A percentile compares a stretch with the other conserved stretches of the same genome.
Evolutionary conservation across 139 green algal genomes (phyloP).

Genomic region (Yamagishiella unicocca): DNA sequence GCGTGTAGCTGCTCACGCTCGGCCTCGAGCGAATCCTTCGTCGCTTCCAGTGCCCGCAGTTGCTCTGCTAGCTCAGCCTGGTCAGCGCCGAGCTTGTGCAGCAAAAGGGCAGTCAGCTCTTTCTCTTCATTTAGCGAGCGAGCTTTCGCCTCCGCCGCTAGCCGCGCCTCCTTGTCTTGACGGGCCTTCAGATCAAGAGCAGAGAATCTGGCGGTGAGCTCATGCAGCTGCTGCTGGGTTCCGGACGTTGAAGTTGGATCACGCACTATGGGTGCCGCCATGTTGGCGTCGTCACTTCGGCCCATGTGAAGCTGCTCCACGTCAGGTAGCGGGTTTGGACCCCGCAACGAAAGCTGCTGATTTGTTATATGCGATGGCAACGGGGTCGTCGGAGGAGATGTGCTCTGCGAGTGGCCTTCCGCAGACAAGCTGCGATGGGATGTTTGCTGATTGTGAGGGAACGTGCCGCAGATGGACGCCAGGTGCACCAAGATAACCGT

Average conservation of each 20-base stretch:
- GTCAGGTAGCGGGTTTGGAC: not conserved
- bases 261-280: too few species aligned
- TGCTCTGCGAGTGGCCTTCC: too few species aligned
- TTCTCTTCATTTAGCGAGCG: not conserved
- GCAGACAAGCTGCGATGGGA: too few species aligned
- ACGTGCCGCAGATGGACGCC: too few species aligned
- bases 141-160: not conserved
- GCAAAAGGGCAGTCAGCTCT: not conserved
- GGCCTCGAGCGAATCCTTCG: conserved; percentile 8
- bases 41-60: not conserved
- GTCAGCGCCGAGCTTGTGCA: conserved; percentile 3
- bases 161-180: not conserved
- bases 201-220: not conserved
- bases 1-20: conserved; percentile 1
- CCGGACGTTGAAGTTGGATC: too few species aligned
- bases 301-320: conserved; percentile 1
- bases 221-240: not conserved
- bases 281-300: not conserved
- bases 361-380: too few species aligned
- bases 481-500: too few species aligned
- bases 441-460: too few species aligned
- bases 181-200: not conserved
- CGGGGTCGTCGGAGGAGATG: too few species aligned
- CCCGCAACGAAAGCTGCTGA: conserved; percentile 10
- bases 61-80: conserved; percentile 15